Evolutionary conservation across 345 rosid genomes (phyloP), one percentile per base, ranked within the genome.

Genomic region (Euphorbia peplus): DNA sequence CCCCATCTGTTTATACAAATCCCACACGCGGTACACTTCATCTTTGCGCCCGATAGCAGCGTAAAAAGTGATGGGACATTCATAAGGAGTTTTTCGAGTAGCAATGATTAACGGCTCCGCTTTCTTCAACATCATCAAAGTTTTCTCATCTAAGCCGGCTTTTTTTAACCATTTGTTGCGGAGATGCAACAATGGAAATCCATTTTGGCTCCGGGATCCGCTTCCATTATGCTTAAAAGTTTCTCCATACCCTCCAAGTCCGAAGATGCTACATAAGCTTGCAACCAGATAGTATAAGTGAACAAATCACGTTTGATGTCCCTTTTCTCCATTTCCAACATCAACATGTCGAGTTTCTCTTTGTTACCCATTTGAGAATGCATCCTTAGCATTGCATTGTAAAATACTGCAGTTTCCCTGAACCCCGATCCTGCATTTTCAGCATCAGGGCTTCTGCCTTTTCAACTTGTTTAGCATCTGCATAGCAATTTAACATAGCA

Each of bases 21-120:
- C 60, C 97, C 91, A 88, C 26, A 88, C 72, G 12, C 88, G 82
- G 70, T 75, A 79, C 12, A 87, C 84, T 46, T 81, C 88, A 29
- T 75, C 82, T 76, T 66, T 83, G 26, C 71, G 74, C 54, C 85
- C 82, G 35, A 81, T 73, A 59, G 82, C 57, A 35, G 91, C 75
- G 60, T 84, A 86, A 48, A 70, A 60, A 24, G 91, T 77, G 35
- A 89, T 69, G 60, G 86, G 81, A 58, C 70, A 62, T 14, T 80
- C 80, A 53, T 79, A 84, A 9, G 83, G 82, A 10, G 46, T 22
- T 52, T 68, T 67, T 73, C 73, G 70, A 4, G 42, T 64, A 14
- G 10, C 14, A 41, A 37, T 64, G 24, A 80, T 35, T 56, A 79
- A 25, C 21, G 60, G 70, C 80, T 88, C 87, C 0, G 82, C 72